Evolutionary conservation across 768 basidiomycete genomes (phyloP), one percentile per base, ranked within the genome.

Genomic region (Tylopilus subfusipes): DNA sequence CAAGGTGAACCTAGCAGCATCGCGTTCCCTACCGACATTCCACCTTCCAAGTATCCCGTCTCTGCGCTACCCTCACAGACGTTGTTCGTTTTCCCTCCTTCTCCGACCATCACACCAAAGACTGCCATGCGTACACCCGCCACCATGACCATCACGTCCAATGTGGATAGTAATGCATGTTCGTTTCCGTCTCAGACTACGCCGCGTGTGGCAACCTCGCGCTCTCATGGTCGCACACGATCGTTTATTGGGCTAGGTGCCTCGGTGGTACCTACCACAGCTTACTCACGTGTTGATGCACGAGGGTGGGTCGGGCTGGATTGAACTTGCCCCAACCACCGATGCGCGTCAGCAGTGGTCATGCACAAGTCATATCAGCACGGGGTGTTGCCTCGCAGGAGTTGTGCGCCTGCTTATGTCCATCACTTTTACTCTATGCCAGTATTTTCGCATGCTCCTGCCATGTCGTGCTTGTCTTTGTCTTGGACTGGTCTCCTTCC

Each of bases 51-150:
- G 49, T 64, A 64, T 50, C 54, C 62, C n/a, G 58, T 65, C 29
- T 59, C 70, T 24, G 65, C 63, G 50, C 80, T 85, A 31, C 86
- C 88, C 30, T 89, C 90, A 2, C 91, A 93, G 66, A 93, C 90
- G 0, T 76, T 93, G 43, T 92, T 93, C 61, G 85, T 93, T 34
- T 93, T 93, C 65, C 90, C 90, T 2, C 89, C 90, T 30, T 92
- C 90, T 5, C 89, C 82, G 70, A 78, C 68, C 8, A 45, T 82
- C 77, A 44, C 62, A 75, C 57, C 59, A 29, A 27, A 62, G 65
- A 77, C 76, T 63, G 76, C 82, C 42, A 80, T 78, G 49, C 70
- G 72, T 36, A 90, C 86, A 48, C 88, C 91, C 25, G 88, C 89
- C 44, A 88, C 90, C 33, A 85, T 92, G 83, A 91, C 86, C 34